These are phyloP conservation scores for Gliomastix tumulicola DNA, from an alignment of 2,329 filamentous ascomycete genomes.

Conservation along the genomic window DNA sequence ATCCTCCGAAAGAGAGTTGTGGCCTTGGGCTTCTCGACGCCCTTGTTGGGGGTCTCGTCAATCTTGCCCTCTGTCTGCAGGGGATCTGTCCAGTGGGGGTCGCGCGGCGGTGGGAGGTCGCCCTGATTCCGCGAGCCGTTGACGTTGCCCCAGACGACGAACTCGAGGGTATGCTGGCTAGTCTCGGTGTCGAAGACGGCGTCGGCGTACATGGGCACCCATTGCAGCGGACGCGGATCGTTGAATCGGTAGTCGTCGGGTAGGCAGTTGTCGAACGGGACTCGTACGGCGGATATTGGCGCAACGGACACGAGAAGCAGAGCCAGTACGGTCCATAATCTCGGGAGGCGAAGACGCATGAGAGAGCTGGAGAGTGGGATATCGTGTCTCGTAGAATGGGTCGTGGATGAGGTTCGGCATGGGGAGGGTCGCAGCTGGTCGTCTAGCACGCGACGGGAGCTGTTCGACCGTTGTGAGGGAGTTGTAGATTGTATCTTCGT, in stretches of 20 bases:
- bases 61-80: constrained; percentile 70
- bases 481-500: no score
- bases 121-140: constrained; percentile 58
- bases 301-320: constrained; percentile 29
- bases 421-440: no score
- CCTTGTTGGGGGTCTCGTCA: constrained; percentile 46
- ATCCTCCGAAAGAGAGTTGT: constrained; percentile 70
- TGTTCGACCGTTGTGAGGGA: no score
- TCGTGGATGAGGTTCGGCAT: no score
- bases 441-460: no score
- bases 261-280: constrained; percentile 84
- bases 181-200: constrained; percentile 62
- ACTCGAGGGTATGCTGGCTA: constrained; percentile 57
- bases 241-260: constrained; percentile 48
- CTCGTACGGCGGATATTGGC: constrained; percentile 50
- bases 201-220: constrained; percentile 67
- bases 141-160: constrained; percentile 89
- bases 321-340: constrained; percentile 17
- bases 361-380: no score
- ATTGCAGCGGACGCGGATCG: constrained; percentile 63
- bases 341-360: no score
- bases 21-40: constrained; percentile 41
- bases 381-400: no score
- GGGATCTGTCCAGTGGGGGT: constrained; percentile 55
- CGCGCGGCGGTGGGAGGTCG: constrained; percentile 52